These are phyloP conservation scores for Castanea mollissima DNA, from an alignment of 306 rosid genomes.

Conservation along the genomic window DNA sequence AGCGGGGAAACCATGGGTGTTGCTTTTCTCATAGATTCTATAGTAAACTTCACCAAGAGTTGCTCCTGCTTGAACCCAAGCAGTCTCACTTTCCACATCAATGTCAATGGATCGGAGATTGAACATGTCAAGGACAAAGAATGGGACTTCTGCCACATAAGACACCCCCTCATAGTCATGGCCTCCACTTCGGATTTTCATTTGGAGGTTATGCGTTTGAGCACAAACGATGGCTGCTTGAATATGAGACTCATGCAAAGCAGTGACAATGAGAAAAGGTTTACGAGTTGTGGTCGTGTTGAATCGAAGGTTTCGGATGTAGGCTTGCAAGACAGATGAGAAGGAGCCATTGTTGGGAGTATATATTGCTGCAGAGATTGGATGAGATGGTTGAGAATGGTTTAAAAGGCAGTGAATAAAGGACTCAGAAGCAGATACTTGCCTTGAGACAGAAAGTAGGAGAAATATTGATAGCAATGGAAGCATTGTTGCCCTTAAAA, in stretches of 20 bases:
- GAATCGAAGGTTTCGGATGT: conserved; percentile 63
- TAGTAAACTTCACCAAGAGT: conserved; percentile 38
- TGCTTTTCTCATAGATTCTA: conserved; percentile 34
- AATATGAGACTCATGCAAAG: conserved; percentile 57
- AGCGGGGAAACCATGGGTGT: conserved; percentile 38
- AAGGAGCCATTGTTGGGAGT: conserved; percentile 43
- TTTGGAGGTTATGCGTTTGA: conserved; percentile 40
- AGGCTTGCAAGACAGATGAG: conserved; percentile 43
- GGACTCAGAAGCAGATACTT: conserved; percentile 22
- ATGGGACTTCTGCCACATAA: conserved; percentile 48
- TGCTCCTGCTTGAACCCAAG: conserved; percentile 67
- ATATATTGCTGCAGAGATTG: conserved; percentile 48
- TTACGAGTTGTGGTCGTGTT: conserved; percentile 49
- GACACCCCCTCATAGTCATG: conserved; percentile 71
- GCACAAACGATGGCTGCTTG: conserved; percentile 53
- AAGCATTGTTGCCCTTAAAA: background rate
- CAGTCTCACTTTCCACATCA: conserved; percentile 43
- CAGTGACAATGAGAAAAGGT: conserved; percentile 58
- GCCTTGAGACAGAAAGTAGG: conserved; percentile 2
- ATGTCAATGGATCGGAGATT: conserved; percentile 45
- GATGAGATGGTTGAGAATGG: conserved; percentile 44
- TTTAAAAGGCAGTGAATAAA: conserved; percentile 48
- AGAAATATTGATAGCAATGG: background rate
- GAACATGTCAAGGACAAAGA: conserved; percentile 70
- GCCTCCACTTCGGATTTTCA: conserved; percentile 74